Conservation (phyloP, 2,329 filamentous ascomycete genomes). For the Nannizziopsis arthrosporioides region DNA sequence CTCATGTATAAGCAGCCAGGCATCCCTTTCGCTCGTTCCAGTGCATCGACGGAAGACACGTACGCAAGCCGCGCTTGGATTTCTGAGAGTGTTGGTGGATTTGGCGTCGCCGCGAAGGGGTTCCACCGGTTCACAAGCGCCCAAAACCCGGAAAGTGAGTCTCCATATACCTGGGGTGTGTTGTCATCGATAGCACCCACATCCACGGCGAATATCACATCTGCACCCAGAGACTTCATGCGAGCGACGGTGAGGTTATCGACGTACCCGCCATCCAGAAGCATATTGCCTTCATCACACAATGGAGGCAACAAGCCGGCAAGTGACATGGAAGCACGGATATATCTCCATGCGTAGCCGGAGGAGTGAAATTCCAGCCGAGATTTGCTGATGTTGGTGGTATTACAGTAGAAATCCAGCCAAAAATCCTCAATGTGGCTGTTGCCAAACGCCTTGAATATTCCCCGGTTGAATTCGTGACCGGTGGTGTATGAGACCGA, state of each 20-base stretch:
- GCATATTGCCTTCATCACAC: conserved; percentile 93
- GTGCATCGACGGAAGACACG: conserved; percentile 83
- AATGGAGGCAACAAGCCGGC: conserved; percentile 85
- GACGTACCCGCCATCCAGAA: conserved; percentile 90
- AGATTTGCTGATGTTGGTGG: conserved; percentile 94
- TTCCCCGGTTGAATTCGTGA: conserved; percentile 96
- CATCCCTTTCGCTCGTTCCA: conserved; percentile 84
- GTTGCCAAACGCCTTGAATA: conserved; percentile 96
- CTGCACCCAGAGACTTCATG: conserved; percentile 88
- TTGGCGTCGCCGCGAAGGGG: conserved; percentile 75
- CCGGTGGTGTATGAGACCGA: conserved; percentile 95
- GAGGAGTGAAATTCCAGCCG: conserved; percentile 86
- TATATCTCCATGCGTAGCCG: conserved; percentile 95
- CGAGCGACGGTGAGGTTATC: conserved; percentile 95
- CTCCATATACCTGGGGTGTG: conserved; percentile 82
- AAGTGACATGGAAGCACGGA: conserved; percentile 91
- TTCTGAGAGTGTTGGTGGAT: conserved; percentile 87
- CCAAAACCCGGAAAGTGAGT: conserved; percentile 91
- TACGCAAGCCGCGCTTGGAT: conserved; percentile 93
- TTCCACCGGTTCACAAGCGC: conserved; percentile 94
- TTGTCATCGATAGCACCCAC: conserved; percentile 88
- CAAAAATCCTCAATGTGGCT: conserved; percentile 98
- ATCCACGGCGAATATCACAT: conserved; percentile 90
- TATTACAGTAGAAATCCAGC: conserved; percentile 98
- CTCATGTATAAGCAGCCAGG: conserved; percentile 93